Base-by-base conservation (phyloP, 768 basidiomycete genomes). In the Clitopilus passeckerianus region DNA sequence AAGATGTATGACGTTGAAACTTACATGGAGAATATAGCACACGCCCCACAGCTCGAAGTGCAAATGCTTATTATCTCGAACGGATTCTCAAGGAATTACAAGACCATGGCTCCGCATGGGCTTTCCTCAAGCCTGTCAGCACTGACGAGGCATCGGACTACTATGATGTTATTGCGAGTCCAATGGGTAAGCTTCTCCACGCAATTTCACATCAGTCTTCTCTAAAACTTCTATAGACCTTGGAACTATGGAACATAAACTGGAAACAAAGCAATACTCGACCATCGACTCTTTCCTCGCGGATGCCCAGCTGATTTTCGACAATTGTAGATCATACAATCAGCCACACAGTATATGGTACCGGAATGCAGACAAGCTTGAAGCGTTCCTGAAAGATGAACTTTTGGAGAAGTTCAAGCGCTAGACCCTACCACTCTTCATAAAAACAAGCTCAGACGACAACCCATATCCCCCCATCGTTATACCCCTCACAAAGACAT, bases 251-350 rank as follows among this genome's bases (percentile, higher is more conserved):
- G 84, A 89, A 64, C 80, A 87, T 68, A 98, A 94, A 72, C 82
- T 98, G n/a, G 88, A 93, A 34, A 85, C 80, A n/a, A 90, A 90
- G 68, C 85, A 90, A 67, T 98, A 98, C 71, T 71, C 78, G 10
- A 78, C 80, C n/a, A 74, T 95, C 55, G 86, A 87, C 54, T 75
- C 78, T 33, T 96, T 98, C 67, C 71, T 86, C 18, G 83, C 80
- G 44, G 97, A 98, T 69, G 89, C 89, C 15, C 83, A 86, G 62
- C 77, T 97, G 57, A 84, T 98, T 57, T 92, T 93, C 67, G 85
- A 92, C 64, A 99, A 99, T 68, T 97, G 95, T 73, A 79, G 86
- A 58, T 71, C 78, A 56, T 98, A 96, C 74, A 99, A 99, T 69
- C 86, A 86, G 1, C 90, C 93, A 65, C 78, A 77, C 22, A 84